Evolutionary conservation across 345 rosid species (phyloP).

Genomic region (Lepidium didymum): DNA sequence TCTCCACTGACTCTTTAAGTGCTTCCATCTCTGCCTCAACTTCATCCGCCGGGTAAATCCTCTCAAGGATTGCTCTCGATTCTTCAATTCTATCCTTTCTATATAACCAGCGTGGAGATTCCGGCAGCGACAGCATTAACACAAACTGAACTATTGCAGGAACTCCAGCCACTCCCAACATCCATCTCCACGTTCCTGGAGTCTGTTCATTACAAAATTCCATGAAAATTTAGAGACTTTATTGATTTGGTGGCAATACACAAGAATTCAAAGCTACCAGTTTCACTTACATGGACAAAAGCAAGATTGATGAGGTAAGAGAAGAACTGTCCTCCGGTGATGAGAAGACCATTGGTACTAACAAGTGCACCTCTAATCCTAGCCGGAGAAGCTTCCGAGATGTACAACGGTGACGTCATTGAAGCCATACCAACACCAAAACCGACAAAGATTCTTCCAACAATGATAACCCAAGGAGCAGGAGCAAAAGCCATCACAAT

Average conservation of each 20-base stretch:
- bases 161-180: conserved; percentile 73
- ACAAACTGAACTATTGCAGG: conserved; percentile 63
- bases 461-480: conserved; percentile 53
- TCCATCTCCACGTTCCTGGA: conserved; percentile 89
- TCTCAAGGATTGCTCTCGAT: conserved; percentile 55
- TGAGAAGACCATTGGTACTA: conserved; percentile 65
- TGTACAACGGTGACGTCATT: conserved; percentile 90
- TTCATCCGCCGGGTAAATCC: conserved; percentile 56
- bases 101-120: conserved; percentile 89
- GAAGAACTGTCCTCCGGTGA: conserved; percentile 84
- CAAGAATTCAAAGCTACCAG: not conserved
- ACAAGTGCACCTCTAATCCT: conserved; percentile 89
- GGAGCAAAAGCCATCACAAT: conserved; percentile 69
- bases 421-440: conserved; percentile 97
- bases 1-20: conserved; percentile 43
- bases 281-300: conserved; percentile 47
- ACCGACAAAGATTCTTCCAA: conserved; percentile 79
- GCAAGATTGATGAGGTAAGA: conserved; percentile 82
- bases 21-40: conserved; percentile 51
- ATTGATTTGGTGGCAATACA: not conserved
- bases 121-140: conserved; percentile 65
- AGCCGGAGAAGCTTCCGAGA: conserved; percentile 90
- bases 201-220: conserved; percentile 30
- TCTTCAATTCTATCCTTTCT: conserved; percentile 42
- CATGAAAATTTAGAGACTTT: not conserved